phyloP scores from a whole-genome alignment of 2,329 filamentous ascomycete species.

The Aspergillus ibericus region DNA sequence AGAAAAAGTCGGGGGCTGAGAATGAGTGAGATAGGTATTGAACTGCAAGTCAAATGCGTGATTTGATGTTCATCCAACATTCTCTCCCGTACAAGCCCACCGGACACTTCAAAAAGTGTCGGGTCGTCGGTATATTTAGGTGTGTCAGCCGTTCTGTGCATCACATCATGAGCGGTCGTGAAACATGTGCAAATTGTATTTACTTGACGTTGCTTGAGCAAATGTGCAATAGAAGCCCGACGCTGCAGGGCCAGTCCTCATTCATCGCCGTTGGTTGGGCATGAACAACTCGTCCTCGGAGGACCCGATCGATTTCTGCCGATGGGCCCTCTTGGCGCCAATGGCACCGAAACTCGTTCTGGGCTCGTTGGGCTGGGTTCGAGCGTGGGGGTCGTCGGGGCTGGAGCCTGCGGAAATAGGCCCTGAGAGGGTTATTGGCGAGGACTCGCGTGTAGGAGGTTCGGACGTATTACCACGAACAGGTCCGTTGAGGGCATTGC shows the following conservation, averaged over 20 bases:
- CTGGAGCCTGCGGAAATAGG: constrained; percentile 18
- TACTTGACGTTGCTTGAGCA: background rate
- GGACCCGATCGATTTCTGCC: constrained; percentile 15
- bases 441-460: constrained; percentile 18
- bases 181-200: background rate
- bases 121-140: background rate
- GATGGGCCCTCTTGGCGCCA: constrained; percentile 13
- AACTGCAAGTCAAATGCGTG: background rate
- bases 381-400: constrained; percentile 12
- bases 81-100: background rate
- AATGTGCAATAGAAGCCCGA: background rate
- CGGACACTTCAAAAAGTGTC: background rate
- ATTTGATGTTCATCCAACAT: background rate
- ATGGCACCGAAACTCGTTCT: constrained; percentile 14
- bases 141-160: background rate
- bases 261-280: constrained; percentile 5
- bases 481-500: constrained; percentile 13
- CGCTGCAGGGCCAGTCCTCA: background rate
- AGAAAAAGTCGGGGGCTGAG: background rate
- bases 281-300: constrained; percentile 19
- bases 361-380: constrained; percentile 9
- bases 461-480: constrained; percentile 15
- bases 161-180: background rate
- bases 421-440: constrained; percentile 19
- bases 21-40: background rate